A percentile compares a stretch with the other conserved stretches of the same genome.
Evolutionary conservation across 1,284 basidiomycete species (phyloP).

Genomic region (Sporisorium graminicola): DNA sequence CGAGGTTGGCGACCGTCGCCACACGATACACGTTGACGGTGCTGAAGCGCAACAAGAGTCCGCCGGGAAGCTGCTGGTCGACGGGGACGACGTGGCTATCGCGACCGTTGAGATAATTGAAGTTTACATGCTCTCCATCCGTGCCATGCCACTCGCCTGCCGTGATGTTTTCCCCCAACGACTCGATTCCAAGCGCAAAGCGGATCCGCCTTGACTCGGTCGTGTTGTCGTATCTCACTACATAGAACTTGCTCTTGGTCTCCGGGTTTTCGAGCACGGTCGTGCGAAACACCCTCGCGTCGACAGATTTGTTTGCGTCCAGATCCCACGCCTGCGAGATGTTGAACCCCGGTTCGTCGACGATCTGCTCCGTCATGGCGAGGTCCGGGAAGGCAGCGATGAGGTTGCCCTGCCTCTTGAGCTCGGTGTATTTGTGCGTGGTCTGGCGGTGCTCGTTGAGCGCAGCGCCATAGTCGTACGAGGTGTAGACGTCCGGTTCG

Average conservation of each 20-base stretch:
- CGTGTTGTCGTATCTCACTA: slow-evolving; percentile 75
- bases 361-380: slow-evolving; percentile 38
- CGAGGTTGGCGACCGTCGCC: slow-evolving; percentile 18
- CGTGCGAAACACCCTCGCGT: slow-evolving; percentile 15
- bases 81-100: slow-evolving; percentile 43
- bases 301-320: slow-evolving; percentile 8
- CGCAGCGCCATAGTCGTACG: slow-evolving; percentile 70
- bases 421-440: slow-evolving; percentile 50
- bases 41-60: slow-evolving; percentile 72
- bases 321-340: slow-evolving; percentile 25
- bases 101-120: slow-evolving; percentile 39
- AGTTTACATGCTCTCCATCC: not conserved
- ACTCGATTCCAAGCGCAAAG: slow-evolving; percentile 37
- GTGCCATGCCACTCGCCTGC: slow-evolving; percentile 6
- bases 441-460: slow-evolving; percentile 49
- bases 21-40: slow-evolving; percentile 73
- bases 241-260: slow-evolving; percentile 74
- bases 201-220: slow-evolving; percentile 36
- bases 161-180: slow-evolving; percentile 30
- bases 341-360: slow-evolving; percentile 25
- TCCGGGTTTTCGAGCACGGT: slow-evolving; percentile 43
- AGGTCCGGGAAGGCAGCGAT: slow-evolving; percentile 51
- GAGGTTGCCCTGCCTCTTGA: slow-evolving; percentile 52
- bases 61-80: slow-evolving; percentile 35
- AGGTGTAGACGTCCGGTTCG: slow-evolving; percentile 58